Evolutionary conservation across 2,329 filamentous ascomycete species (phyloP), one percentile per base, ranked within the genome.

Genomic region (Neonectria punicea): DNA sequence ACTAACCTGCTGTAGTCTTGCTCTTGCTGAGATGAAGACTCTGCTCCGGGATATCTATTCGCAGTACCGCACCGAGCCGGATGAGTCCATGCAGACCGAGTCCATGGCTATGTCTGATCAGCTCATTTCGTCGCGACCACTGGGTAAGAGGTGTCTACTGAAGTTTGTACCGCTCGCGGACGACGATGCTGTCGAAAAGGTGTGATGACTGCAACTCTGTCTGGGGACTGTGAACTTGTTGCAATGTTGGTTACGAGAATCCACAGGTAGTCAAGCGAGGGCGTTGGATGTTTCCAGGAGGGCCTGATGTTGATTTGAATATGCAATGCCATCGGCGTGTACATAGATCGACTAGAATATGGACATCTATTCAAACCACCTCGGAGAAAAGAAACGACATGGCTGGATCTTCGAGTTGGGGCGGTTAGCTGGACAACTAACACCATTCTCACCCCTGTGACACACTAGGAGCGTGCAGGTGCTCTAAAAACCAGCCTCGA

Each of bases 81-180:
- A 90, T 34, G 63, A 74, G 9, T 80, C 80, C 14, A 89, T 87
- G 83, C 86, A 82, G 69, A 78, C 78, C 6, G 83, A 82, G 32
- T 83, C 83, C 25, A 92, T 92, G 90, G 80, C 81, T 36, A 87
- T 91, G 82, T 84, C 87, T 22, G 89, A 92, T 72, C 89, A 91
- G 74, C 81, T 92, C 34, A 91, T 92, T 60, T 90, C 90, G 9
- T 86, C 89, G 16, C 82, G 90, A 51, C 90, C 90, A 0, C 75
- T 83, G 46, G 88, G 85, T 6, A 85, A 90, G 74, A 85, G 77
- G 57, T 92, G 90, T 69, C 77, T 87, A 59, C 73, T 92, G 53
- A 80, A 76, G 53, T 86, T 89, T 64, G 70, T 81, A 14, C 79
- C 82, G 25, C 61, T 78, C 14, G 67, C 64, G 9, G 65, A 65